These are phyloP conservation scores for Mortierella hygrophila DNA, from an alignment of 192 early-diverging fungal genomes.

Conservation along the genomic window DNA sequence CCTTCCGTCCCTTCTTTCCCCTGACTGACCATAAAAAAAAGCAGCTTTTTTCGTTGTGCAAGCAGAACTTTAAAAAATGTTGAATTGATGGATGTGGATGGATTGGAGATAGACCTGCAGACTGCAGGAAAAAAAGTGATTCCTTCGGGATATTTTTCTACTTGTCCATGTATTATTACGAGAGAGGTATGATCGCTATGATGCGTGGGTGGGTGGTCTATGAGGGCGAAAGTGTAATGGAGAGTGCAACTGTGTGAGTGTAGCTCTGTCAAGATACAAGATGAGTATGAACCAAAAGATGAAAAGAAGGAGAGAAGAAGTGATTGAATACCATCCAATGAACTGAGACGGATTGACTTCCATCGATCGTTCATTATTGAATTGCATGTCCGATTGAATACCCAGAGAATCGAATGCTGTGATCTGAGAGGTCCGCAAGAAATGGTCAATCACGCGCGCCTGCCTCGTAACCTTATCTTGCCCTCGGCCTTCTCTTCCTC, in stretches of 20 bases:
- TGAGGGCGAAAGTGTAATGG: neutral
- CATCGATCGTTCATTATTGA: neutral
- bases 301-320: neutral
- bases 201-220: neutral
- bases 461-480: neutral
- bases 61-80: neutral
- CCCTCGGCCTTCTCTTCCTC: neutral
- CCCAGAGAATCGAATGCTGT: neutral
- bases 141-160: neutral
- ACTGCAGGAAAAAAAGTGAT: neutral
- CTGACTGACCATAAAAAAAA: neutral
- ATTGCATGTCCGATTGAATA: neutral
- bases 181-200: neutral
- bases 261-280: neutral
- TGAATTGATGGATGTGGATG: neutral
- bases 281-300: neutral
- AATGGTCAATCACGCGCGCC: neutral
- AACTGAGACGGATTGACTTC: slow-evolving; percentile 12
- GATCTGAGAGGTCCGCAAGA: neutral
- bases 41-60: neutral
- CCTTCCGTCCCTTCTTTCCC: neutral
- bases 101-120: slow-evolving; percentile 6
- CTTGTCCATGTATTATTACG: neutral
- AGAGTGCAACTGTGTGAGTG: neutral
- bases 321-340: neutral